phyloP scores from a whole-genome alignment of 2,329 filamentous ascomycete genomes.

The Colletotrichum echinochloae region DNA sequence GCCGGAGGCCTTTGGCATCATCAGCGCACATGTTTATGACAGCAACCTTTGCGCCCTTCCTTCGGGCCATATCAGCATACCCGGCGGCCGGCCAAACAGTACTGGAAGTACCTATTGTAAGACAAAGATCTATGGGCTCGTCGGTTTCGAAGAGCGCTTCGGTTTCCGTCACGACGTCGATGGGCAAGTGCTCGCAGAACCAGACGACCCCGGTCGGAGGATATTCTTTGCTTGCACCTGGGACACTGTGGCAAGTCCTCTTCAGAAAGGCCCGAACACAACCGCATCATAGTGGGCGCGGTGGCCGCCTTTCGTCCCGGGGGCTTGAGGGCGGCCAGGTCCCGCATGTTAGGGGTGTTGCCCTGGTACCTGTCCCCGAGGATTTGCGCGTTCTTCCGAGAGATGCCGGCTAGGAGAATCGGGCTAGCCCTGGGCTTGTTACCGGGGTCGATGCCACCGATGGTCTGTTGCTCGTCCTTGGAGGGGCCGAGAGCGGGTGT shows the following conservation, averaged over 20 bases:
- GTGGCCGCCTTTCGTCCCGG: not conserved
- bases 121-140: slow-evolving; percentile 68
- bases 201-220: slow-evolving; percentile 75
- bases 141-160: slow-evolving; percentile 62
- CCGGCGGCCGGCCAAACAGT: slow-evolving; percentile 73
- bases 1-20: slow-evolving; percentile 37
- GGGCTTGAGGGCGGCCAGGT: slow-evolving; percentile 34
- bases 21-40: slow-evolving; percentile 71
- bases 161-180: slow-evolving; percentile 60
- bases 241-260: slow-evolving; percentile 71
- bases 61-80: slow-evolving; percentile 67
- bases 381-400: slow-evolving; percentile 64
- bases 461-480: slow-evolving; percentile 48
- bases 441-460: slow-evolving; percentile 15
- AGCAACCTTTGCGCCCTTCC: slow-evolving; percentile 69
- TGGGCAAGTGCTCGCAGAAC: slow-evolving; percentile 72
- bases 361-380: slow-evolving; percentile 60
- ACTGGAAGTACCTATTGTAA: slow-evolving; percentile 75
- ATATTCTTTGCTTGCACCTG: slow-evolving; percentile 63
- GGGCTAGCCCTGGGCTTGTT: slow-evolving; percentile 38
- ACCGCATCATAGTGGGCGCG: not conserved
- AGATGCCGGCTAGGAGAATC: slow-evolving; percentile 43
- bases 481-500: slow-evolving; percentile 71
- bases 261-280: slow-evolving; percentile 57
- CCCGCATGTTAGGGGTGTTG: slow-evolving; percentile 20